Conservation (phyloP, 768 basidiomycete genomes). For the Erythrobasidium yunnanense region DNA sequence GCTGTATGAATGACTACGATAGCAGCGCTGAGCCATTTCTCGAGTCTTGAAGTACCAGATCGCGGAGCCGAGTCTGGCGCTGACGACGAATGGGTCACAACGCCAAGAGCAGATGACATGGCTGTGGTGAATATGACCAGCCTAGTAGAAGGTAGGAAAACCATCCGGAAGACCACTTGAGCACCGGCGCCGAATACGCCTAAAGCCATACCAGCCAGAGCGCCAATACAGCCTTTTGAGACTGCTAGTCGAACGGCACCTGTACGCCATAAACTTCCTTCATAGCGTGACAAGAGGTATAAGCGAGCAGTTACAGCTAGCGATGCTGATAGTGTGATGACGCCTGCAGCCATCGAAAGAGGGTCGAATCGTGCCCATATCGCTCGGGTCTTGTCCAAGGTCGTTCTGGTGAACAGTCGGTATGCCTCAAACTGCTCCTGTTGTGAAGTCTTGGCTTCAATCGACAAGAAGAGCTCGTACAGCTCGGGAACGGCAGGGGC, state of each 20-base stretch:
- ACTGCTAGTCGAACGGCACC: background rate
- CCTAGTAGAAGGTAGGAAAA: background rate
- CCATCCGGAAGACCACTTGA: background rate
- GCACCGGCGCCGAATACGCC: constrained; percentile 19
- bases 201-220: background rate
- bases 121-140: background rate
- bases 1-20: constrained; percentile 56
- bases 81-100: background rate
- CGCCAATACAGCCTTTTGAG: background rate
- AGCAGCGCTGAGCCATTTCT: constrained; percentile 17
- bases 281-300: background rate
- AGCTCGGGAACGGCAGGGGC: constrained; percentile 42
- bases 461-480: constrained; percentile 28
- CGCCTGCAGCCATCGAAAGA: constrained; percentile 61
- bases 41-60: too few species aligned
- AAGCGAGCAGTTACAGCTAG: background rate
- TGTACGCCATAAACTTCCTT: constrained; percentile 12
- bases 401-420: constrained; percentile 52
- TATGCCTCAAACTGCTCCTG: constrained; percentile 33
- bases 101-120: constrained; percentile 14
- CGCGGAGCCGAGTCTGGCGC: too few species aligned
- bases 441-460: constrained; percentile 27
- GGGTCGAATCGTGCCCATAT: constrained; percentile 95
- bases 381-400: constrained; percentile 60
- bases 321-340: constrained; percentile 48